Conservation (phyloP, 495 filamentous ascomycete species). For the Peziza echinospora region DNA sequence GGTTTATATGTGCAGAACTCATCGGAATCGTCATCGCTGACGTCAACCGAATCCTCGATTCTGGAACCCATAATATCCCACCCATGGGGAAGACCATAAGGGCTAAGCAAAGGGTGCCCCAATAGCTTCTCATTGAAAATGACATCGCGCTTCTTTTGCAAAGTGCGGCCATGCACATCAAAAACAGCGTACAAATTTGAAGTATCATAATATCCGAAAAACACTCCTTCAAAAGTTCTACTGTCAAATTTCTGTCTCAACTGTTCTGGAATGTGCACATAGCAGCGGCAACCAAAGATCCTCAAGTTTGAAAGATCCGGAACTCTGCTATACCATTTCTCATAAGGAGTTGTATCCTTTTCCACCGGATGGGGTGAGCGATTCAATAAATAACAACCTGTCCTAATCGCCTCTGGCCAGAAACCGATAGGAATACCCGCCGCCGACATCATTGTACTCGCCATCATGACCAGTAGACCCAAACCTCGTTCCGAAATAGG, state of each 20-base stretch:
- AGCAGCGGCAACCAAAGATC: conserved; percentile 3
- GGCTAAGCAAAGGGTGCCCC: neutral
- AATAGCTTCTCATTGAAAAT: neutral
- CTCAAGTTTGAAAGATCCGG: conserved; percentile 2
- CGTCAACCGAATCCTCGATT: too few relatives aligned
- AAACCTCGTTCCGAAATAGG: neutral
- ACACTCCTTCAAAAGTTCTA: neutral
- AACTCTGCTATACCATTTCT: conserved; percentile 5
- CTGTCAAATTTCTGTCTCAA: neutral
- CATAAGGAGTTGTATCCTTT: conserved; percentile 3
- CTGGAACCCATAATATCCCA: neutral
- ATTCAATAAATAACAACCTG: conserved; percentile 1
- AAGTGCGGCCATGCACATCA: neutral
- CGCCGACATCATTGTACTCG: neutral
- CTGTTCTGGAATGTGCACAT: neutral
- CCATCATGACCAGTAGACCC: neutral
- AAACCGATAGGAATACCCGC: neutral
- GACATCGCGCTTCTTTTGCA: neutral
- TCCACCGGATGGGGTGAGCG: neutral
- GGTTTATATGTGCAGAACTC: too few relatives aligned
- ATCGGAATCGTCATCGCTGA: too few relatives aligned
- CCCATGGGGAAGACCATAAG: neutral
- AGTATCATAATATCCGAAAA: neutral
- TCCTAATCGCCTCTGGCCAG: conserved; percentile 2
- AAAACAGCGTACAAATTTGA: neutral